Conservation (phyloP, 768 basidiomycete genomes). For the Podaxis sp. region DNA sequence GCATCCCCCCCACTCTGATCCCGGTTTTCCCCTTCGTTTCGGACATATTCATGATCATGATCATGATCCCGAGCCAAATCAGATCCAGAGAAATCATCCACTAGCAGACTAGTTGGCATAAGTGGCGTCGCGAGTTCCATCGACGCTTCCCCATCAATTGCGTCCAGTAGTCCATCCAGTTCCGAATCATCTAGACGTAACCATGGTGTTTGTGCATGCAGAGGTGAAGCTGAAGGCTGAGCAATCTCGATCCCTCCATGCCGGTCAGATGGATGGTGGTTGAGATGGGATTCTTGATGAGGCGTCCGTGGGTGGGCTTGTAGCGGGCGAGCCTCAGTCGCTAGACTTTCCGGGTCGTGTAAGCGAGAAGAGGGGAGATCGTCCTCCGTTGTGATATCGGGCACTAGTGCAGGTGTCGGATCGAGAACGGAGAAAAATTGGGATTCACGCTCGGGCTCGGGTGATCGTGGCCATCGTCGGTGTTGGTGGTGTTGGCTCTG, state of each 20-base stretch:
- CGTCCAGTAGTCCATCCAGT: slow-evolving; percentile 27
- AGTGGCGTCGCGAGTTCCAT: slow-evolving; percentile 58
- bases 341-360: not conserved
- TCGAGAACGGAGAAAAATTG: not conserved
- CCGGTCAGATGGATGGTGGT: not conserved
- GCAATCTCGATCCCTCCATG: not conserved
- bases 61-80: not conserved
- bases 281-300: not conserved
- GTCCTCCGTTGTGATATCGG: not conserved
- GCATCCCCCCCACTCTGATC: slow-evolving; percentile 1
- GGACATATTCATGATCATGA: not conserved
- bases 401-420: not conserved
- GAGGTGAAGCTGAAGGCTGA: not conserved
- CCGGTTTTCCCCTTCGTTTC: not conserved
- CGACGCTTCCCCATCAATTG: slow-evolving; percentile 36
- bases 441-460: not conserved
- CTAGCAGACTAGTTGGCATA: slow-evolving; percentile 27
- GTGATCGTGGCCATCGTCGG: not conserved
- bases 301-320: not conserved
- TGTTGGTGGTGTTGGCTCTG: not conserved
- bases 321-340: not conserved
- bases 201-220: not conserved
- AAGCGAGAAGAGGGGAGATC: not conserved
- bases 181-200: not conserved
- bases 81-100: not conserved